A percentile compares a stretch with the other conserved stretches of the same genome.
These are phyloP conservation scores for Hypoxylon sp. DNA, from an alignment of 2,329 filamentous ascomycete genomes.

Conservation along the genomic window DNA sequence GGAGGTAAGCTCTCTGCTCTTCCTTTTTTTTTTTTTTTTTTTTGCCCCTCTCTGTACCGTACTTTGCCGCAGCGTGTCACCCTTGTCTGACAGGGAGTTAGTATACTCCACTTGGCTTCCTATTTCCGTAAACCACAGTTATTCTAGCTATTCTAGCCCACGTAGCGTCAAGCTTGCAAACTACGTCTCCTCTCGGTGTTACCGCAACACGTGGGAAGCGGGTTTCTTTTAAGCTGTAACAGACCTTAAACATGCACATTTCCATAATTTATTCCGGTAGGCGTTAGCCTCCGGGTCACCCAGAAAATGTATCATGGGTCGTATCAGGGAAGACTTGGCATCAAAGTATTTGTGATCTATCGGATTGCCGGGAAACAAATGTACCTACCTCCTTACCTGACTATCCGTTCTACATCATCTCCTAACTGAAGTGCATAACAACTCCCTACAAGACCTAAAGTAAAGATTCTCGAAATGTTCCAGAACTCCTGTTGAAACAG, in stretches of 20 bases:
- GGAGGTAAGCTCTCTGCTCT: not conserved
- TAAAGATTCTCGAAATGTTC: slow-evolving; percentile 24
- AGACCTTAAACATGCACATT: slow-evolving; percentile 19
- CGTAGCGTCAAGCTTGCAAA: slow-evolving; percentile 9
- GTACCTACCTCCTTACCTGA: not conserved
- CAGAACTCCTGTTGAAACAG: slow-evolving; percentile 4
- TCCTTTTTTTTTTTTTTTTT: not conserved
- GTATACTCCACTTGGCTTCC: slow-evolving; percentile 27
- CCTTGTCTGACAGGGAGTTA: slow-evolving; percentile 19
- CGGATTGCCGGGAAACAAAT: slow-evolving; percentile 8
- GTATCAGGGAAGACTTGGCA: not conserved
- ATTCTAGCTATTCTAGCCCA: slow-evolving; percentile 8
- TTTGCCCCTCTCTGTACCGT: too few species aligned
- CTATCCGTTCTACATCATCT: not conserved
- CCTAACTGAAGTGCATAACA: not conserved
- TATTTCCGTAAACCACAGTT: slow-evolving; percentile 24
- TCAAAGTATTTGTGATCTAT: slow-evolving; percentile 1
- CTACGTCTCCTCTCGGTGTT: slow-evolving; percentile 22
- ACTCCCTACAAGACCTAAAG: too few species aligned
- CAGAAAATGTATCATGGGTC: slow-evolving; percentile 1
- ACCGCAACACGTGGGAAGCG: slow-evolving; percentile 38
- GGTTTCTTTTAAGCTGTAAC: slow-evolving; percentile 15
- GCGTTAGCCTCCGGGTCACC: slow-evolving; percentile 1
- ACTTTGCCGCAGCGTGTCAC: not conserved
- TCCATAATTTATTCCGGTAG: slow-evolving; percentile 9